Evolutionary conservation across 148 eudicot species (phyloP).

Genomic region (Chenopodium berlandieri): DNA sequence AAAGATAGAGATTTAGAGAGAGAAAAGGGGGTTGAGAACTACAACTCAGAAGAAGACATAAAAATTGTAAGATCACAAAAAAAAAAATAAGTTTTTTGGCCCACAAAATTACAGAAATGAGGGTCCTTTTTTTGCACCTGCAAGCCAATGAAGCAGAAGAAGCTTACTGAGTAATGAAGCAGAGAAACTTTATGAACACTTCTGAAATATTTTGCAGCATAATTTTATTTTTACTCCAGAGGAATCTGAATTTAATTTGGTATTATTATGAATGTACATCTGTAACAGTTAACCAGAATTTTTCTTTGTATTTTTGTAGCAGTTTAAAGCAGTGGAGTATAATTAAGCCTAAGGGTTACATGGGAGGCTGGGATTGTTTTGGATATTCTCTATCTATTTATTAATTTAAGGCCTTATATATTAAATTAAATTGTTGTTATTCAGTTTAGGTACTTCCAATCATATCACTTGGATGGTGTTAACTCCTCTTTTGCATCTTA

Average conservation of each 20-base stretch:
- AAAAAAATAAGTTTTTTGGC: too few species aligned
- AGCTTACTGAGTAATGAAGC: slow-evolving; percentile 16
- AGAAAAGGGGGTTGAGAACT: not conserved
- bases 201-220: slow-evolving; percentile 6
- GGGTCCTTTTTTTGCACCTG: not conserved
- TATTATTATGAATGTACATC: not conserved
- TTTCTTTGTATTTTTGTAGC: slow-evolving; percentile 14
- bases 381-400: too few species aligned
- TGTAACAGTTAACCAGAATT: slow-evolving; percentile 14
- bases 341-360: not conserved
- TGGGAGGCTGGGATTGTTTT: not conserved
- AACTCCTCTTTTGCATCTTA: too few species aligned
- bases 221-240: slow-evolving; percentile 13
- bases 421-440: too few species aligned
- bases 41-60: slow-evolving; percentile 27
- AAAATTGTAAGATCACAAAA: slow-evolving; percentile 6
- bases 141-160: slow-evolving; percentile 25
- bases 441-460: too few species aligned
- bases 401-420: too few species aligned
- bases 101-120: not conserved
- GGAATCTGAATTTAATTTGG: slow-evolving; percentile 25
- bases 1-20: not conserved
- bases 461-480: too few species aligned
- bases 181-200: slow-evolving; percentile 8
- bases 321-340: too few species aligned